Percentiles rank a stretch among this genome's conserved stretches.
Evolutionary conservation across 2,329 filamentous ascomycete genomes (phyloP).

Genomic region (Trichophaea hybrida): DNA sequence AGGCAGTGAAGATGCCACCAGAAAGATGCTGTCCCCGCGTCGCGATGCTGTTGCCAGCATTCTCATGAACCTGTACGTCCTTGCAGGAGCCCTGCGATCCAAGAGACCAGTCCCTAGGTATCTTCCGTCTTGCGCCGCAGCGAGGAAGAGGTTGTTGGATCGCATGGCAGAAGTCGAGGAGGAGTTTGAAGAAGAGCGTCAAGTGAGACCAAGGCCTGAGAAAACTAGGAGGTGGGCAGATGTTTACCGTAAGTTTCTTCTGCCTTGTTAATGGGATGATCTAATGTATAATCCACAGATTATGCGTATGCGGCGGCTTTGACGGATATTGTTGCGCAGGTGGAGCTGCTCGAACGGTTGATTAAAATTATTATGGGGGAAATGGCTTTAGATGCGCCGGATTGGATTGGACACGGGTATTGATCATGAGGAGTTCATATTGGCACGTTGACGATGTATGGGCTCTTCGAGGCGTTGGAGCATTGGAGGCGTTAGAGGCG

Average conservation of each 20-base stretch:
- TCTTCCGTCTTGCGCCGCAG: constrained; percentile 42
- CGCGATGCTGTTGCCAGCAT: constrained; percentile 45
- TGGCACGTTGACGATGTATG: too few species aligned
- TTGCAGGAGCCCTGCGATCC: constrained; percentile 42
- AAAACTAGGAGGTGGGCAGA: constrained; percentile 39
- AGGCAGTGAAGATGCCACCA: constrained; percentile 38
- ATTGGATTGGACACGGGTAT: constrained; percentile 5
- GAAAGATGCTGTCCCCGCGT: constrained; percentile 38
- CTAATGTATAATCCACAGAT: constrained; percentile 13
- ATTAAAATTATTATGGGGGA: constrained; percentile 46
- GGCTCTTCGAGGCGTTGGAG: too few species aligned
- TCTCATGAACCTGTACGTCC: constrained; percentile 44
- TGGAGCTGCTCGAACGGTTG: constrained; percentile 42
- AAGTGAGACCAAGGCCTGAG: constrained; percentile 24
- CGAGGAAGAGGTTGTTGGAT: constrained; percentile 40
- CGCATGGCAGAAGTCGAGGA: constrained; percentile 39
- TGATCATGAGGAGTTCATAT: background rate
- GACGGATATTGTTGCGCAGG: constrained; percentile 37
- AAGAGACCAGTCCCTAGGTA: constrained; percentile 36
- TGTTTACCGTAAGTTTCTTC: constrained; percentile 43
- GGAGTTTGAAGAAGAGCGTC: constrained; percentile 25
- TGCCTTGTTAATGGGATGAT: background rate
- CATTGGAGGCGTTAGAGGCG: too few species aligned
- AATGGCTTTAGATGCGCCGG: constrained; percentile 23
- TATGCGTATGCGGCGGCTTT: constrained; percentile 29